These are phyloP conservation scores for Phlebiopsis gigantea DNA, from an alignment of 768 basidiomycete species.

Conservation along the genomic window DNA sequence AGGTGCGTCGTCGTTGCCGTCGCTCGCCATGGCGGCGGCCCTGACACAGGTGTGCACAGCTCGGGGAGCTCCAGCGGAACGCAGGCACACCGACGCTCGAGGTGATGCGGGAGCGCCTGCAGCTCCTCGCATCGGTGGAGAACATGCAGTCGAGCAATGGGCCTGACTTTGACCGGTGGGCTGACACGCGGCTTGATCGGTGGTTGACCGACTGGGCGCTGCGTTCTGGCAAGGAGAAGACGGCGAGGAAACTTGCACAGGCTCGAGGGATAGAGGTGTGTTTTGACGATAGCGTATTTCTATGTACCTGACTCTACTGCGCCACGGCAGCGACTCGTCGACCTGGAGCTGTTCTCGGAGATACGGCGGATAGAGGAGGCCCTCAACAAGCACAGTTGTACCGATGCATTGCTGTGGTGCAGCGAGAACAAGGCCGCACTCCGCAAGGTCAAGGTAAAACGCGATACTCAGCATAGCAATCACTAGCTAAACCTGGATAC, in stretches of 20 bases:
- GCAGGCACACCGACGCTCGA: slow-evolving; percentile 55
- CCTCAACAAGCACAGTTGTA: slow-evolving; percentile 66
- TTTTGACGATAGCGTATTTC: neutral
- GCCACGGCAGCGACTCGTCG: slow-evolving; percentile 65
- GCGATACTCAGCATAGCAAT: no score
- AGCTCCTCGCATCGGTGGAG: slow-evolving; percentile 66
- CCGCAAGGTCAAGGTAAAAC: slow-evolving; percentile 78
- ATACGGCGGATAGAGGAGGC: slow-evolving; percentile 84
- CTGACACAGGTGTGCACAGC: slow-evolving; percentile 25
- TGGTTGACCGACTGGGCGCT: slow-evolving; percentile 95
- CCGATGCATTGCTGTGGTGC: slow-evolving; percentile 92
- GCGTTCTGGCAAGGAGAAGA: slow-evolving; percentile 68
- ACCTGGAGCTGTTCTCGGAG: slow-evolving; percentile 88
- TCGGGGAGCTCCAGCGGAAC: slow-evolving; percentile 44
- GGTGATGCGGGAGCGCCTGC: slow-evolving; percentile 68
- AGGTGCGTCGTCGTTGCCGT: slow-evolving; percentile 44
- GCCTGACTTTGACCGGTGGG: slow-evolving; percentile 69
- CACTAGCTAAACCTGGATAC: neutral
- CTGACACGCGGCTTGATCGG: slow-evolving; percentile 73
- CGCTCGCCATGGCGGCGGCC: neutral
- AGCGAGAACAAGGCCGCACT: slow-evolving; percentile 92
- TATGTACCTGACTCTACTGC: neutral
- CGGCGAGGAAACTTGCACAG: slow-evolving; percentile 71
- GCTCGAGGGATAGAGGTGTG: slow-evolving; percentile 74
- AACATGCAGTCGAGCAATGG: slow-evolving; percentile 43